Base-by-base conservation (phyloP, 805 yeast species). In the Kodamaea lidongshanica region DNA sequence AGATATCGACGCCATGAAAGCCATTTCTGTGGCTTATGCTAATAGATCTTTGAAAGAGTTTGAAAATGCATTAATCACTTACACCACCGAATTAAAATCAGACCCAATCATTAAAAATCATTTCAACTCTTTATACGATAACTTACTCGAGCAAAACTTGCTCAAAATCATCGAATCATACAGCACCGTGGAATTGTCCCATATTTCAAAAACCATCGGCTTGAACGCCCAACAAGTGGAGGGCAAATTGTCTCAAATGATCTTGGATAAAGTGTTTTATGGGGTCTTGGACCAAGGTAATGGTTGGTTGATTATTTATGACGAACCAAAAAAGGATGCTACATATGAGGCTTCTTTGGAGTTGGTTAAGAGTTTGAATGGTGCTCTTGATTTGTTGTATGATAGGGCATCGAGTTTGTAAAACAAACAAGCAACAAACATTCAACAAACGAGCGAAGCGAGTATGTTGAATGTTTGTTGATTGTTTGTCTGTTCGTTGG, bases 251-350 rank as follows among this genome's bases (percentile, higher is more conserved):
- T 79, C 94, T 28, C 96, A 89, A 58, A 89, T 92, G 97, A 89
- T 92, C 45, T 70, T 92, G 46, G 98, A 92, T 58, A 81, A 85
- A 49, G 83, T 87, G n/a, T 86, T 92, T 46, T 82, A 79, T 51
- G 99, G 98, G 27, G 97, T 92, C 20, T 68, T 92, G 44, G 98
- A 92, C 57, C 99, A 92, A 65, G 97, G 97, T 27, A 88, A 88
- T 54, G 98, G 98, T 6, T 92, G 96, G 95, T 70, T 92, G 46
- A 79, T 86, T 42, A 75, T 92, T 35, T 92, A 84, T 50, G 94
- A 86, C 36, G 83, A 87, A 52, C 95, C 95, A 23, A 77, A 74
- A 49, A 76, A 77, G 39, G 97, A 92, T 56, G 83, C 83, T 22
- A 79, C 94, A 29, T 92, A 89, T 51, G 92, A 81, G 40, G 77